Evolutionary conservation across 306 rosid genomes (phyloP), one percentile per base, ranked within the genome.

Genomic region (Canavalia ensiformis): DNA sequence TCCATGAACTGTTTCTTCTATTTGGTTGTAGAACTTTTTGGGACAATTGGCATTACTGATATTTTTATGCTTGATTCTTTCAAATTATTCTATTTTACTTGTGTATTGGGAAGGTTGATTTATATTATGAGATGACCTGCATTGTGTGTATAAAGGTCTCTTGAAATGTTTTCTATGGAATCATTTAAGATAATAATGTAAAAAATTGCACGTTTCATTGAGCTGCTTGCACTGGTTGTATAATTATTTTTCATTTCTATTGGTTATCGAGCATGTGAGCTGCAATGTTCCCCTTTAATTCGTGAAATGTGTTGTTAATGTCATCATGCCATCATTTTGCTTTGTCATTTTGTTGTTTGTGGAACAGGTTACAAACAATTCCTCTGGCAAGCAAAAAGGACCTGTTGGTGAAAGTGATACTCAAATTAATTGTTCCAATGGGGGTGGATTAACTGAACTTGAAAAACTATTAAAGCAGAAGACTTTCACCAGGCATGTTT

Each of bases 391-490:
- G 77, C 91, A 84, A 68, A 75, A 46, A 65, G 86, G 79, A 72
- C 81, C 72, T 45, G 78, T 64, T 77, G 84, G 63, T 71, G 82
- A 25, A 75, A 81, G 70, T 79, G 82, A 75, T 31, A 76, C 54
- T 57, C 86, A 93, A 49, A 77, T 82, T 57, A 78, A 74, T 86
- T 57, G 63, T 76, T 77, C 85, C 68, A 87, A 89, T 31, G 75
- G 85, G 54, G 88, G 84, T 10, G 87, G 87, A 65, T 83, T 92
- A 67, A 84, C 88, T 30, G 94, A 90, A 68, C 94, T 95, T 57
- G 97, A 95, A 88, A 86, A 91, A 75, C 84, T 95, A 54, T 81
- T 95, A 78, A 89, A 87, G 89, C 94, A 91, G 86, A 95, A 93
- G 88, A 93, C 98, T 58, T 93, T 93, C 77, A 86, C 94, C 75